Evolutionary conservation across 345 rosid species (phyloP).

Genomic region (Rhizophora apiculata): DNA sequence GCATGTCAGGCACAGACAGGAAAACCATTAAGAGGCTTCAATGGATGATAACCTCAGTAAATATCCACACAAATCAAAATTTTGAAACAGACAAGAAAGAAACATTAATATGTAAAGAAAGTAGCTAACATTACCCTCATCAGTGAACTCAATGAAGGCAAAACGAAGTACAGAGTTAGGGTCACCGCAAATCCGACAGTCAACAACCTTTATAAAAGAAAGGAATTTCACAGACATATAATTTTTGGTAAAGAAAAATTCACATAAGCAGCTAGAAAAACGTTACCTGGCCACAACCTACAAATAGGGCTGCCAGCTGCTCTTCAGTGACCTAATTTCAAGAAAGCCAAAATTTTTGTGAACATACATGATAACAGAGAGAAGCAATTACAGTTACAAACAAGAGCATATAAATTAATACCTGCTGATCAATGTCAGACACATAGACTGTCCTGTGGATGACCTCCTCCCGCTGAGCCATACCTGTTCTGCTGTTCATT

Average conservation of each 20-base stretch:
- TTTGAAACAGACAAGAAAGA: too few relatives aligned
- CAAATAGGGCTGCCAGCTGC: constrained; percentile 89
- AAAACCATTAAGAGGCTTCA: too few relatives aligned
- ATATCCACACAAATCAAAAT: too few relatives aligned
- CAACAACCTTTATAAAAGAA: constrained; percentile 65
- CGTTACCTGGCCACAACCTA: constrained; percentile 76
- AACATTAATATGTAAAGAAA: constrained; percentile 2
- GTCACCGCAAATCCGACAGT: constrained; percentile 94
- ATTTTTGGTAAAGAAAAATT: constrained; percentile 8
- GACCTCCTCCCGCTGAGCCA: constrained; percentile 87
- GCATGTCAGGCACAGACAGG: constrained; percentile 4
- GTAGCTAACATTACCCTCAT: constrained; percentile 61
- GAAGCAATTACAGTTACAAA: neutral
- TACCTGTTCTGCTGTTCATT: constrained; percentile 66
- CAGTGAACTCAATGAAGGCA: constrained; percentile 90
- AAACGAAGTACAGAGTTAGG: constrained; percentile 92
- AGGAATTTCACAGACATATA: constrained; percentile 12
- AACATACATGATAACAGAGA: neutral
- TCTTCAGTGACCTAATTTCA: constrained; percentile 88
- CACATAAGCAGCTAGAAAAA: constrained; percentile 17
- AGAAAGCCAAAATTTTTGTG: constrained; percentile 8
- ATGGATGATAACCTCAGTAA: too few relatives aligned
- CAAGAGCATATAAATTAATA: constrained; percentile 11
- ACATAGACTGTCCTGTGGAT: constrained; percentile 88
- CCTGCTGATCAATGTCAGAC: constrained; percentile 96